These are phyloP conservation scores for Calcarisporium arbuscula DNA, from an alignment of 2,329 filamentous ascomycete genomes.

Conservation along the genomic window DNA sequence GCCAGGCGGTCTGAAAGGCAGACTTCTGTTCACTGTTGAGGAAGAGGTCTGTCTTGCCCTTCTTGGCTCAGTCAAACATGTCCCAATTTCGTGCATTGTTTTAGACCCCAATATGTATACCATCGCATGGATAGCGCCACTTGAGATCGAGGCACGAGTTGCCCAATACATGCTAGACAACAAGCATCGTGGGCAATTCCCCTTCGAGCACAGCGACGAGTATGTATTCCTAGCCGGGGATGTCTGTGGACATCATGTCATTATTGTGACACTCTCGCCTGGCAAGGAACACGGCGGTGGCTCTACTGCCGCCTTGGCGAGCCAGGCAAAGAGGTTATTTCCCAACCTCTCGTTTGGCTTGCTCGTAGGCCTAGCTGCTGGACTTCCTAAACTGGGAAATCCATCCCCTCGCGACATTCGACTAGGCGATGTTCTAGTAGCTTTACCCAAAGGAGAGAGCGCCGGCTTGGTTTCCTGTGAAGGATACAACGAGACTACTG, in stretches of 20 bases:
- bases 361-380: conserved; percentile 29
- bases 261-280: conserved; percentile 25
- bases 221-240: conserved; percentile 26
- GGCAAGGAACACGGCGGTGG: conserved; percentile 26
- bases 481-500: conserved; percentile 19
- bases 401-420: conserved; percentile 22
- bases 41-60: too few relatives aligned
- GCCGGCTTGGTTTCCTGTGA: conserved; percentile 21
- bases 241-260: conserved; percentile 26
- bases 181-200: conserved; percentile 21
- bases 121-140: conserved; percentile 26
- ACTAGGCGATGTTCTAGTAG: conserved; percentile 27
- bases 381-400: conserved; percentile 20
- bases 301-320: conserved; percentile 25
- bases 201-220: conserved; percentile 22
- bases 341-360: conserved; percentile 30
- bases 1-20: too few relatives aligned
- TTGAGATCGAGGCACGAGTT: conserved; percentile 26
- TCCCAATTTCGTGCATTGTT: too few relatives aligned
- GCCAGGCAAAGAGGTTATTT: conserved; percentile 26
- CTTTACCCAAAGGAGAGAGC: conserved; percentile 14
- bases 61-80: too few relatives aligned
- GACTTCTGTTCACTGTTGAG: too few relatives aligned
- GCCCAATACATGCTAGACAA: conserved; percentile 25
- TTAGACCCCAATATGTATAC: not conserved